Percentiles rank a stretch among this genome's conserved stretches.
These are phyloP conservation scores for Jatropha podagrica DNA, from an alignment of 441 rosid species.

Conservation along the genomic window DNA sequence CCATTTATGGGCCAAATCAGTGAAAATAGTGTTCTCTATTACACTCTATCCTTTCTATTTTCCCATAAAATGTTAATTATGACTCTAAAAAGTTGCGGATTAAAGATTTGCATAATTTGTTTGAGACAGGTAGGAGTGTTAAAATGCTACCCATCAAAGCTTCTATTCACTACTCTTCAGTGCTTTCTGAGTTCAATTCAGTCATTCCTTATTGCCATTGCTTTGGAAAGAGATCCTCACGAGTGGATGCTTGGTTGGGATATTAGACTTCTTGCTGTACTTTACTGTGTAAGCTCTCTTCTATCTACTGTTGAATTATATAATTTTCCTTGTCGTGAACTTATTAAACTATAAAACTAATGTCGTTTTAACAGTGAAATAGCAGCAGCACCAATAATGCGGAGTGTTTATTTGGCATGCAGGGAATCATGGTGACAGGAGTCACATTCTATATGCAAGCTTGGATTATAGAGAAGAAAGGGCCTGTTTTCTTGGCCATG, in stretches of 20 bases:
- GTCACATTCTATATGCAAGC: slow-evolving; percentile 78
- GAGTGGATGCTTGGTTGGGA: slow-evolving; percentile 86
- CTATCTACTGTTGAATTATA: background rate
- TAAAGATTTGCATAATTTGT: background rate
- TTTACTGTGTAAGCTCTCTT: slow-evolving; percentile 59
- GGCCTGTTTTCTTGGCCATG: slow-evolving; percentile 92
- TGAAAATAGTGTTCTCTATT: background rate
- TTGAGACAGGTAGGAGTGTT: slow-evolving; percentile 50
- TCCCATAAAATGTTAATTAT: too few species aligned
- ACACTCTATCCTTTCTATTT: background rate
- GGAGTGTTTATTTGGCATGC: background rate
- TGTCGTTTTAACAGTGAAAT: too few species aligned
- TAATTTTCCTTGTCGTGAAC: too few species aligned
- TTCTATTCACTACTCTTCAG: slow-evolving; percentile 72
- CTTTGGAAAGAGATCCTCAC: slow-evolving; percentile 57
- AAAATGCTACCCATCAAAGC: slow-evolving; percentile 74
- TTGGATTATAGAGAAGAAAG: slow-evolving; percentile 85
- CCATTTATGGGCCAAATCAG: too few species aligned
- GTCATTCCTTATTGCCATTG: slow-evolving; percentile 69
- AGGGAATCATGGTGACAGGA: slow-evolving; percentile 93
- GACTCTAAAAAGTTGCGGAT: too few species aligned
- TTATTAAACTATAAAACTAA: background rate
- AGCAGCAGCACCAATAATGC: too few species aligned
- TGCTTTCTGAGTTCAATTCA: slow-evolving; percentile 79
- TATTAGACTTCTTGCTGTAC: slow-evolving; percentile 66